These are phyloP conservation scores for Candida krabiensis DNA, from an alignment of 805 yeast species.

Conservation along the genomic window DNA sequence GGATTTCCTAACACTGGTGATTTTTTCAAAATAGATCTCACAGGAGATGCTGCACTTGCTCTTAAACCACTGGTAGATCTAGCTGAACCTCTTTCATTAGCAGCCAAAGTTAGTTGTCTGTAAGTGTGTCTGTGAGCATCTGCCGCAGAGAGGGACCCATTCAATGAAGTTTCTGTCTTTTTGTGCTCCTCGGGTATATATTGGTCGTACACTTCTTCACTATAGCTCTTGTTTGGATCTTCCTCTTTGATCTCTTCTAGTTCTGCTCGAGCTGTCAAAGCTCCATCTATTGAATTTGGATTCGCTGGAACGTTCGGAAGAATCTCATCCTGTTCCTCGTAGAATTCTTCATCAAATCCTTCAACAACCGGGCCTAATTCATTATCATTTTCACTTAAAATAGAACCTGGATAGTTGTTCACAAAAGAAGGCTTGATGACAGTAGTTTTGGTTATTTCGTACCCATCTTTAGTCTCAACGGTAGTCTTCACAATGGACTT, in stretches of 20 bases:
- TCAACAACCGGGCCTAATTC: conserved; percentile 25
- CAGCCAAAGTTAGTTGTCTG: conserved; percentile 18
- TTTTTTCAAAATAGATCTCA: conserved; percentile 22
- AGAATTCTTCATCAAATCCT: conserved; percentile 21
- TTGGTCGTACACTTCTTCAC: conserved; percentile 5
- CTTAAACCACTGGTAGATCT: not conserved
- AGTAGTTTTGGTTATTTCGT: conserved; percentile 49
- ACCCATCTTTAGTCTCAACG: conserved; percentile 47
- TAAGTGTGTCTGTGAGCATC: conserved; percentile 14
- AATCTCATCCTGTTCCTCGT: conserved; percentile 13
- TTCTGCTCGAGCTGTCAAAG: conserved; percentile 4
- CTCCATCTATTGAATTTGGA: not conserved
- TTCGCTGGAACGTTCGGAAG: not conserved
- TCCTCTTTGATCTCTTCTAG: conserved; percentile 27
- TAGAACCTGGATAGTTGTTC: conserved; percentile 15
- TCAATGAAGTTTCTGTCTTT: not conserved
- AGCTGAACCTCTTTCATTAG: conserved; percentile 2
- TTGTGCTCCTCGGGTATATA: conserved; percentile 1
- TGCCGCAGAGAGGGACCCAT: not conserved
- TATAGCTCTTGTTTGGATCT: conserved; percentile 14
- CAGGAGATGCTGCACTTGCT: conserved; percentile 19
- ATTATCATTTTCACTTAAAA: conserved; percentile 19
- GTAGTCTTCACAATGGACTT: conserved; percentile 56
- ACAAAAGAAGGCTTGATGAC: conserved; percentile 34
- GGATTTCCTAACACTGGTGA: conserved; percentile 1